Percentiles rank a stretch among this genome's conserved stretches.
phyloP scores from a whole-genome alignment of 2,329 filamentous ascomycete genomes.

The Clathrospora elynae region DNA sequence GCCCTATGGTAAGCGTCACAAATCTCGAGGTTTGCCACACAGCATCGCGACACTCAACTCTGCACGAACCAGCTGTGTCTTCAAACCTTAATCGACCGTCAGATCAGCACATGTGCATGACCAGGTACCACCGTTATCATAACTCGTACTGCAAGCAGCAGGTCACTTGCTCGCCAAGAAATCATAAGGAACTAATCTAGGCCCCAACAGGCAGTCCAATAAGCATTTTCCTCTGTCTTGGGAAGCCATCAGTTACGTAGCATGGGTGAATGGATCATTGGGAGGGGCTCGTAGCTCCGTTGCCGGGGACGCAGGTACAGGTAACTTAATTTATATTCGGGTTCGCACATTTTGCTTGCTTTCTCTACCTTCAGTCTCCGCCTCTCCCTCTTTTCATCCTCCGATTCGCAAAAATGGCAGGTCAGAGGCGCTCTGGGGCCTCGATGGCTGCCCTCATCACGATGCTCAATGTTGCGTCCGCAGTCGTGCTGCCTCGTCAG shows the following conservation, averaged over 20 bases:
- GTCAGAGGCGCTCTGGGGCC: constrained; percentile 9
- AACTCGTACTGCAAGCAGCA: background rate
- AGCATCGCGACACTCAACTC: too few relatives aligned
- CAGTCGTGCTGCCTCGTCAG: constrained; percentile 21
- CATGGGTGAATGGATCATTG: background rate
- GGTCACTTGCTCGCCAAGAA: background rate
- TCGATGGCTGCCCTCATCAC: constrained; percentile 22
- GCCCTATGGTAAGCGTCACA: too few relatives aligned
- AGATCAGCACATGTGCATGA: background rate
- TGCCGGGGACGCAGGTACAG: background rate
- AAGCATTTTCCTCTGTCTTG: background rate
- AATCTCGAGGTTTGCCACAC: too few relatives aligned
- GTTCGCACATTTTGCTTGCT: too few relatives aligned
- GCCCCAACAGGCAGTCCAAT: background rate
- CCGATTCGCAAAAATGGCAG: constrained; percentile 11
- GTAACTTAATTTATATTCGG: background rate
- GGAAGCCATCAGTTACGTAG: background rate
- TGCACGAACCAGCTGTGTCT: too few relatives aligned
- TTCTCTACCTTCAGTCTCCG: background rate
- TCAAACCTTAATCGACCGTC: background rate
- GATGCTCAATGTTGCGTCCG: constrained; percentile 23
- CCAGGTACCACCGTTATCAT: background rate
- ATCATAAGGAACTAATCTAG: background rate
- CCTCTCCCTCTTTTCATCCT: background rate
- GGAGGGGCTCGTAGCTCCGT: background rate